phyloP scores from a whole-genome alignment of 2,329 filamentous ascomycete species.

The Botrytis squamosa region DNA sequence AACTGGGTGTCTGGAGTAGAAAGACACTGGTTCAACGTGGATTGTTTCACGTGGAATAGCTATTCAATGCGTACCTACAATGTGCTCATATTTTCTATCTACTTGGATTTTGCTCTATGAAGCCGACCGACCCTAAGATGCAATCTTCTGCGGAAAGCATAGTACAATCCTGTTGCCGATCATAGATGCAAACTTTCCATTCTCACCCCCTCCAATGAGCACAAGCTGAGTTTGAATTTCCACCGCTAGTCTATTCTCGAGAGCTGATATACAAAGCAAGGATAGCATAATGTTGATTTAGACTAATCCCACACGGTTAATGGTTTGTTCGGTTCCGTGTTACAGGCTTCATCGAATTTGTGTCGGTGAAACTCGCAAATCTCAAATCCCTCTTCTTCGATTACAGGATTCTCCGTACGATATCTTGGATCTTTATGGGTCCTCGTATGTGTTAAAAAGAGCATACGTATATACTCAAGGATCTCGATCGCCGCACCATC shows the following conservation, averaged over 20 bases:
- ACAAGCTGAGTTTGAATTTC: too few species aligned
- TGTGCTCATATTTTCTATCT: not conserved
- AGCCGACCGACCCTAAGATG: rapidly evolving
- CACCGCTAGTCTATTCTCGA: too few species aligned
- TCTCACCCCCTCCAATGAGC: too few species aligned
- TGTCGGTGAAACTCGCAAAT: not conserved
- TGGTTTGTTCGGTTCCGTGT: rapidly evolving
- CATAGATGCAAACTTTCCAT: not conserved
- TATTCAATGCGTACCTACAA: not conserved
- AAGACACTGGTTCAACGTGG: not conserved
- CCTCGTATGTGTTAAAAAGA: rapidly evolving
- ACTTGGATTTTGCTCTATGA: not conserved
- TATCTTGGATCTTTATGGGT: not conserved
- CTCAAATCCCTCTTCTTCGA: rapidly evolving
- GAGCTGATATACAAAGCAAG: too few species aligned
- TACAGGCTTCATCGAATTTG: not conserved
- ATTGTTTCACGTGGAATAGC: not conserved
- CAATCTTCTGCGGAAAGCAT: not conserved
- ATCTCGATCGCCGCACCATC: not conserved
- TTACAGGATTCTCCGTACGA: not conserved
- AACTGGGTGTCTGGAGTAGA: not conserved
- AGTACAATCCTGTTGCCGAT: not conserved
- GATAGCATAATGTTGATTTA: too few species aligned
- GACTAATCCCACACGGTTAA: rapidly evolving
- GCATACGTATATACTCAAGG: not conserved